Conservation (phyloP, 1,284 basidiomycete species). For the Peniophora sp. region DNA sequence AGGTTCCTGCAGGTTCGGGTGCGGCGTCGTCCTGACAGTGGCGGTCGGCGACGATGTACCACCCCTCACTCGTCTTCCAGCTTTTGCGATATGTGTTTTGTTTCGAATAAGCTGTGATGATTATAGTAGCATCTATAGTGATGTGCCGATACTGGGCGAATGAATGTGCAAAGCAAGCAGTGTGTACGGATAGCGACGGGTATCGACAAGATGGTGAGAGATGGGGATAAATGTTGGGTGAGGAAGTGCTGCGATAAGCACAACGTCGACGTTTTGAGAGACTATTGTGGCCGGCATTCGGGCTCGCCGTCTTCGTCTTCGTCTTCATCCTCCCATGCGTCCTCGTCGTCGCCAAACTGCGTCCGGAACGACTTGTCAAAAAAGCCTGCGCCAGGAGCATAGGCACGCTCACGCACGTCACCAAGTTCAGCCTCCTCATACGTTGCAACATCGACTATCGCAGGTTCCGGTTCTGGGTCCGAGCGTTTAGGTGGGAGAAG, state of each 20-base stretch:
- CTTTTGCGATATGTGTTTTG: too few relatives aligned
- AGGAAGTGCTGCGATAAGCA: too few relatives aligned
- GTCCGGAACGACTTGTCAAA: conserved; percentile 62
- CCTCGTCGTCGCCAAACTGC: conserved; percentile 58
- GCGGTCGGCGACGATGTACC: too few relatives aligned
- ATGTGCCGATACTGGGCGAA: neutral
- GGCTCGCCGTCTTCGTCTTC: conserved; percentile 54
- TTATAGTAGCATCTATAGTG: conserved; percentile 1
- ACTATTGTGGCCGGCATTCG: conserved; percentile 57
- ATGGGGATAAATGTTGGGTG: too few relatives aligned
- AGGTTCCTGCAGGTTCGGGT: too few relatives aligned
- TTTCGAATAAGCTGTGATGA: too few relatives aligned
- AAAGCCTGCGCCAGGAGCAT: conserved; percentile 56
- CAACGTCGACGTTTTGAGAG: too few relatives aligned
- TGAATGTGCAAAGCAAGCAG: neutral
- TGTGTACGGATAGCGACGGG: neutral
- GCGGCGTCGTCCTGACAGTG: too few relatives aligned
- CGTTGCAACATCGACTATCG: conserved; percentile 60
- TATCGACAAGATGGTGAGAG: neutral
- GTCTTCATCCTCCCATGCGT: conserved; percentile 51
- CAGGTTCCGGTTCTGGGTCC: conserved; percentile 64
- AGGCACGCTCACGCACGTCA: conserved; percentile 72
- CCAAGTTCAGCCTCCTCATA: conserved; percentile 72
- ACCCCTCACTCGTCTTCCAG: too few relatives aligned
- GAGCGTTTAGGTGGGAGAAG: conserved; percentile 71